Base-by-base conservation (phyloP, 768 basidiomycete species). In the Boletus bicolor region DNA sequence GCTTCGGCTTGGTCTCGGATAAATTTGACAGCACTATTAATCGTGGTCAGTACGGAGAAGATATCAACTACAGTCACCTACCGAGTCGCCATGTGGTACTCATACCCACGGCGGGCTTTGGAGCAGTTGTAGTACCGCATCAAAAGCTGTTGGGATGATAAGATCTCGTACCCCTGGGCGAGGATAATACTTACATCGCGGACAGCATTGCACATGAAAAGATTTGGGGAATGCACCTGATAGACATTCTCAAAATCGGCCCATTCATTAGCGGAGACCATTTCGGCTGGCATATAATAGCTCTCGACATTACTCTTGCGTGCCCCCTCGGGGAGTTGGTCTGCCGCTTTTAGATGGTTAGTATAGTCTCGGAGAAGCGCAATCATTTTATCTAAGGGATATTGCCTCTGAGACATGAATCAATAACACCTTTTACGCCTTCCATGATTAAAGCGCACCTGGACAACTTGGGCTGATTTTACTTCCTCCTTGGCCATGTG, bases 61-160 rank as follows among this genome's bases (percentile, higher is more conserved):
- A 53, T 14, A 51, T 26, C 19, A 38, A 8, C 49, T 53, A 41
- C n/a, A 11, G 4, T 44, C 30, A 64, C 82, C 62, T 70, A 90
- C 87, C 86, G 83, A 12, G 89, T 84, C 9, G 93, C 90, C 80
- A 94, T 83, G 65, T 93, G 89, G 66, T 94, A 95, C 69, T 94
- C 92, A 50, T 90, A 82, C 19, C 89, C 88, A 61, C 82, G 79
- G 41, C 91, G 79, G 26, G 85, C 81, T 44, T 85, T 80, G 37
- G 86, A 89, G 63, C 88, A 89, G 66, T 90, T 87, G 63, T 92
- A 95, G 71, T 97, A 97, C 65, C 89, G 86, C 73, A 90, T 81
- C 70, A 94, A 78, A 56, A 96, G 84, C 89, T 95, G 64, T 49
- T 59, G 12, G 62, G 56, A 68, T 58, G 42, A 55, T 54, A 9